Evolutionary conservation across 768 basidiomycete genomes (phyloP), one percentile per base, ranked within the genome.

Genomic region (Kwoniella newhampshirensis): DNA sequence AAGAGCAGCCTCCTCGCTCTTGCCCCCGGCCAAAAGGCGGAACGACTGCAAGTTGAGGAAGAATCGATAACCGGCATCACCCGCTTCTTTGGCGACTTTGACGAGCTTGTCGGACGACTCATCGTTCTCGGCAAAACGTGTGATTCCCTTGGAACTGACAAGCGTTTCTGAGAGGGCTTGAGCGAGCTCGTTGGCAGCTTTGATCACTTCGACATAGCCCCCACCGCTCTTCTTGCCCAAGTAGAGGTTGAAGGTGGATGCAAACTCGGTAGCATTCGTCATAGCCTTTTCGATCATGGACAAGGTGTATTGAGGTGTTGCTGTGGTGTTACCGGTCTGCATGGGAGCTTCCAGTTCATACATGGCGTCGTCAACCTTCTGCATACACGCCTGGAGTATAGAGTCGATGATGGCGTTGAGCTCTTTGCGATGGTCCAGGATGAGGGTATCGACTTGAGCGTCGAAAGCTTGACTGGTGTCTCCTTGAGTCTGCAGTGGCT

Each of bases 341-440:
- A 89, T 87, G 2, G 91, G 91, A 3, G 96, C 96, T 77, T 99
- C 94, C 39, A 99, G 83, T 76, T 98, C 96, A 77, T 98, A 99
- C 66, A 98, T 89, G 4, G 91, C 84, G 70, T 98, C 93, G 64
- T 99, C 96, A 23, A 99, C 87, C 77, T 98, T 98, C 65, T 92
- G 88, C 27, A 96, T 87, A 75, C 94, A 97, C 3, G 91, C 89
- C 74, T 96, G 90, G 20, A 99, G 80, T 72, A 98, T 97, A 0
- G 94, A 98, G 78, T 99, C 94, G 69, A 99, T 98, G 73, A 99
- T 93, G 67, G 91, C 84, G 77, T 99, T 98, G 64, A 99, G 81
- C 78, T 98, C 94, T 82, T 98, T 98, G 75, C 92, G 85, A 74
- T 94, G 88, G 72, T 99, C 96, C 52, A 99, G 81, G 60, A 99